Percentiles rank a stretch among this genome's conserved stretches.
These are phyloP conservation scores for Phytophthora cryptogea DNA, from an alignment of 352 stramenopile species.

Conservation along the genomic window DNA sequence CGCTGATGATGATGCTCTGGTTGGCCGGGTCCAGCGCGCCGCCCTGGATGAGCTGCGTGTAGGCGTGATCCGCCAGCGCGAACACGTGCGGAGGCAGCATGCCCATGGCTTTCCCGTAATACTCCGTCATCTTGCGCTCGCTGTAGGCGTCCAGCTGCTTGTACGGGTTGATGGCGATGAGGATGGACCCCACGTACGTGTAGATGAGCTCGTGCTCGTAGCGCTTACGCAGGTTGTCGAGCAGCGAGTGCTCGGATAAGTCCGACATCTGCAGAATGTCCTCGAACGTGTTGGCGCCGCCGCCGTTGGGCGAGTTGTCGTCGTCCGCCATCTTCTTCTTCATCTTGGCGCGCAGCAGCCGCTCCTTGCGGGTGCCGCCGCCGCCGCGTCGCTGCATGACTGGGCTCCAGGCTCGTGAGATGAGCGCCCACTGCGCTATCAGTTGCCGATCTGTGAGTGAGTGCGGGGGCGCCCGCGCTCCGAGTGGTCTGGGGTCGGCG, in stretches of 20 bases:
- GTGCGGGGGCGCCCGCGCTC: neutral
- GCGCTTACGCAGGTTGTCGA: constrained; percentile 87
- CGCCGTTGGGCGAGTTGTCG: constrained; percentile 43
- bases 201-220: constrained; percentile 95
- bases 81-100: constrained; percentile 90
- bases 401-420: constrained; percentile 7
- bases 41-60: constrained; percentile 88
- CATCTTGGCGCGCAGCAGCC: constrained; percentile 82
- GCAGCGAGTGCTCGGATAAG: constrained; percentile 88
- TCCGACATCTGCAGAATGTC: constrained; percentile 92
- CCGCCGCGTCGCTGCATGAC: constrained; percentile 44
- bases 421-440: constrained; percentile 38
- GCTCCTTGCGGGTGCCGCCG: constrained; percentile 73
- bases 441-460: constrained; percentile 33
- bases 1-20: constrained; percentile 94
- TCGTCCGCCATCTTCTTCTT: constrained; percentile 88
- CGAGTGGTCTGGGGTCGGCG: neutral
- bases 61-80: constrained; percentile 87
- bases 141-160: constrained; percentile 79
- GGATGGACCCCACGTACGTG: constrained; percentile 91
- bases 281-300: constrained; percentile 65
- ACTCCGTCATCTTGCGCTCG: constrained; percentile 85
- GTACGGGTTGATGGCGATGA: constrained; percentile 94
- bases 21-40: constrained; percentile 81
- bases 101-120: constrained; percentile 87